These are phyloP conservation scores for Hirsutella rhossiliensis DNA, from an alignment of 2,329 filamentous ascomycete species.

Conservation along the genomic window DNA sequence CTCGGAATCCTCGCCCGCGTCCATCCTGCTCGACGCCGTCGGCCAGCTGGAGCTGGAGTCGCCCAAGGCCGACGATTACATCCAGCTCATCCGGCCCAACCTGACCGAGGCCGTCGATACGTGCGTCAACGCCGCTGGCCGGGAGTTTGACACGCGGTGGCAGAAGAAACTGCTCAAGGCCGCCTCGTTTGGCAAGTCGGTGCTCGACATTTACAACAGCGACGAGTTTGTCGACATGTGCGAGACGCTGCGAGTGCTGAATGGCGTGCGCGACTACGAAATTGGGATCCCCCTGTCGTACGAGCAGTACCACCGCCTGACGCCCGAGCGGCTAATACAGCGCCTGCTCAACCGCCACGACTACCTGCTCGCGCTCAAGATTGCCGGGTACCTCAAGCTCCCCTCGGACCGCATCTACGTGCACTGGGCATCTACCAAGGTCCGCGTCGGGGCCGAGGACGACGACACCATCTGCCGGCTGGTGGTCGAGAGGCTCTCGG, in stretches of 20 bases:
- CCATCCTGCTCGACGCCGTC: conserved; percentile 86
- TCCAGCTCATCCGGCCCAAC: conserved; percentile 80
- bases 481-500: conserved; percentile 76
- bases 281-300: conserved; percentile 84
- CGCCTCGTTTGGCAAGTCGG: conserved; percentile 94
- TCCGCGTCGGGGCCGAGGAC: conserved; percentile 70
- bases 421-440: conserved; percentile 93
- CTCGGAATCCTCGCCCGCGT: conserved; percentile 78
- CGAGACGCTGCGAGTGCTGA: conserved; percentile 82
- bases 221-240: conserved; percentile 99
- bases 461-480: conserved; percentile 79
- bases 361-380: conserved; percentile 78
- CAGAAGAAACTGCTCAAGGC: conserved; percentile 95
- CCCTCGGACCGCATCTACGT: conserved; percentile 87
- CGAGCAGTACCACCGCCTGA: conserved; percentile 85
- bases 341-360: conserved; percentile 81
- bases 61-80: conserved; percentile 94
- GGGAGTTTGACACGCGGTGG: conserved; percentile 84
- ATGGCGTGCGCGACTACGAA: conserved; percentile 84
- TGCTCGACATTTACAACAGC: conserved; percentile 92
- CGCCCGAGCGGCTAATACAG: conserved; percentile 76
- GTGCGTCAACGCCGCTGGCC: conserved; percentile 84
- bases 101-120: conserved; percentile 88
- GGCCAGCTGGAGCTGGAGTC: conserved; percentile 87
- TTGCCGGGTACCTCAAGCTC: conserved; percentile 77